Evolutionary conservation across 306 rosid genomes (phyloP).

Genomic region (Aeschynomene evenia): DNA sequence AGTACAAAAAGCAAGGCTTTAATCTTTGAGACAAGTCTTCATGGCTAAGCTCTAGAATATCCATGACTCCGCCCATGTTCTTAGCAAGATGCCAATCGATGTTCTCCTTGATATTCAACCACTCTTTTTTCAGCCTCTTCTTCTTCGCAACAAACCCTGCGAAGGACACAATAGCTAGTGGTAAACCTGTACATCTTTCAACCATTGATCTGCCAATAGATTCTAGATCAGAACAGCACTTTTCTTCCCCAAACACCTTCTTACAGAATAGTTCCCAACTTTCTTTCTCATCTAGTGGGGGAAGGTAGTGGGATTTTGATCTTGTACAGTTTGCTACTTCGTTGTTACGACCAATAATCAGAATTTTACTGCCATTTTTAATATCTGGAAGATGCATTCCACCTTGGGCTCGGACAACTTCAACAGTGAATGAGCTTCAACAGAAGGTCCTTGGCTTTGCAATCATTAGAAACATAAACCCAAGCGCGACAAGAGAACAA

Average conservation of each 20-base stretch:
- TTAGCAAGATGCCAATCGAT: neutral
- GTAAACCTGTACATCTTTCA: neutral
- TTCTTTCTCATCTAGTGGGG: neutral
- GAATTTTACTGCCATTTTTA: neutral
- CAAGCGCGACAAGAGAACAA: neutral
- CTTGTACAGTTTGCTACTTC: neutral
- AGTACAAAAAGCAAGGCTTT: neutral
- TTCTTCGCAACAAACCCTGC: neutral
- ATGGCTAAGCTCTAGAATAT: neutral
- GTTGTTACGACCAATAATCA: neutral
- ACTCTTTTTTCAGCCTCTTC: neutral
- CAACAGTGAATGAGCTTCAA: neutral
- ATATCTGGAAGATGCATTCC: neutral
- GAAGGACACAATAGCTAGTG: neutral
- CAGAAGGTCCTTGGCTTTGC: neutral
- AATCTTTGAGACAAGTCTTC: neutral
- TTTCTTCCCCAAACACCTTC: neutral
- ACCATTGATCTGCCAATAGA: neutral
- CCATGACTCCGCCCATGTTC: neutral
- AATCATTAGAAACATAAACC: slow-evolving; percentile 11
- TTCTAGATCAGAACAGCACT: neutral
- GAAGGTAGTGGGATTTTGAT: neutral
- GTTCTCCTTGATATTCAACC: rapidly evolving
- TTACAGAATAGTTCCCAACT: neutral
- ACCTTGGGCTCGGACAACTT: neutral